Evolutionary conservation across 345 rosid genomes (phyloP).

Genomic region (Euphorbia peplus): DNA sequence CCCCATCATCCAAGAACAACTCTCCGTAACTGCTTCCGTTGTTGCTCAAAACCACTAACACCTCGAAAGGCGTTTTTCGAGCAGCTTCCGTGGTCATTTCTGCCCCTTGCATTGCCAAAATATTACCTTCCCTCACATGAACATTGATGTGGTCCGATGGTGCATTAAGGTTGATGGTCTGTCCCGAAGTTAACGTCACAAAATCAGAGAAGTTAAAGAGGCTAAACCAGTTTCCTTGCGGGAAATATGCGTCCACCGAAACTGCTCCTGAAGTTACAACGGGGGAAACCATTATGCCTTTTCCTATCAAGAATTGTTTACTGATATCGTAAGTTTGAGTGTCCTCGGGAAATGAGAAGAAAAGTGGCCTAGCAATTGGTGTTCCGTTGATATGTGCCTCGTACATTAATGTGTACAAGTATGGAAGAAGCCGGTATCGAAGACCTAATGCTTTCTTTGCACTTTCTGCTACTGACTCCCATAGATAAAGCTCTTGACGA

Average conservation of each 20-base stretch:
- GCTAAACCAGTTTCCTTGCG: constrained; percentile 65
- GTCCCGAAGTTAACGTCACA: constrained; percentile 33
- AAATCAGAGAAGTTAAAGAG: constrained; percentile 55
- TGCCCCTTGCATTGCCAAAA: constrained; percentile 67
- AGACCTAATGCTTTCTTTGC: constrained; percentile 60
- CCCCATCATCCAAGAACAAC: constrained; percentile 67
- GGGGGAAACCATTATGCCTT: constrained; percentile 60
- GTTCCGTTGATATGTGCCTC: constrained; percentile 53
- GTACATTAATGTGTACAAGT: constrained; percentile 64
- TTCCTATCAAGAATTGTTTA: constrained; percentile 57
- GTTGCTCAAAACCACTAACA: constrained; percentile 45
- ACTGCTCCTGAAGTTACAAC: constrained; percentile 35
- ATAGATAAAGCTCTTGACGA: constrained; percentile 64
- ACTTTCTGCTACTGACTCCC: constrained; percentile 66
- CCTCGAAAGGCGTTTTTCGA: constrained; percentile 45
- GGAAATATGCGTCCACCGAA: constrained; percentile 55
- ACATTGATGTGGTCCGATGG: constrained; percentile 56
- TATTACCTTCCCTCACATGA: constrained; percentile 58
- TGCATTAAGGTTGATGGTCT: constrained; percentile 39
- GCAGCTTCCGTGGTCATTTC: constrained; percentile 59
- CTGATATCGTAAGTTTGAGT: constrained; percentile 42
- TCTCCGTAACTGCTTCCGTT: constrained; percentile 38
- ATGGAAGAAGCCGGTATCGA: constrained; percentile 63
- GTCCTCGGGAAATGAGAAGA: constrained; percentile 67
- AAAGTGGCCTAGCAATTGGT: constrained; percentile 75